Base-by-base conservation (phyloP, 2,329 filamentous ascomycete genomes). In the Arthroderma uncinatum region DNA sequence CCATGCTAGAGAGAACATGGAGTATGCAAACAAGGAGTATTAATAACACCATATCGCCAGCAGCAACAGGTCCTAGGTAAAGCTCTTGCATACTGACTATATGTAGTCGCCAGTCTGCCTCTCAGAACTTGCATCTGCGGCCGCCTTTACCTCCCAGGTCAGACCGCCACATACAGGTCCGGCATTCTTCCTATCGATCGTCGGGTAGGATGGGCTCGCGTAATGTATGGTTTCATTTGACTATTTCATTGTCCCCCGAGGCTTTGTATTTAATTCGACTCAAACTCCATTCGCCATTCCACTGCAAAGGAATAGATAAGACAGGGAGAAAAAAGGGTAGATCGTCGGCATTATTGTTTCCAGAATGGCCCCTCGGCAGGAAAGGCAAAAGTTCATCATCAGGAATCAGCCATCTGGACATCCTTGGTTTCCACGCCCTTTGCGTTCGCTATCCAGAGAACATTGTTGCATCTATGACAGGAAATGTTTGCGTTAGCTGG, bases 401-500 rank as follows among this genome's bases (percentile, higher is more conserved):
- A 56, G 8, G 55, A 61, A 37, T 57, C 62, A 3, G 53, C 30
- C 62, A 73, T 68, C 60, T 70, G 67, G 54, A 74, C 60, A 59
- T 75, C 70, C 57, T 67, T 75, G 74, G 73, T 76, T 62, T 76
- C 73, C 58, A 78, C 74, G 53, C 74, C 75, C 47, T 79, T 77
- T 25, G 78, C 78, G 42, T 76, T 78, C 36, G 79, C 81, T 67
- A 97, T 92, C 86, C 89, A 97, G 50, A 97, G 79, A n/a, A 97
- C 92, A 69, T 97, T 97, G 76, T 97, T 97, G 76, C 90, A 94
- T 69, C 87, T 89, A 63, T 60, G 55, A 21, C n/a, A 30, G 36
- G 4, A n/a, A 55, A 19, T 52, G 21, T 48, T 21, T n/a, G n/a
- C 23, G 16, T 53, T 53, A 53, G 50, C 36, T 10, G n/a, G 25